A percentile compares a stretch with the other conserved stretches of the same genome.
Evolutionary conservation across 108 stramenopile genomes (phyloP).

Genomic region (Cyclotella cryptica): DNA sequence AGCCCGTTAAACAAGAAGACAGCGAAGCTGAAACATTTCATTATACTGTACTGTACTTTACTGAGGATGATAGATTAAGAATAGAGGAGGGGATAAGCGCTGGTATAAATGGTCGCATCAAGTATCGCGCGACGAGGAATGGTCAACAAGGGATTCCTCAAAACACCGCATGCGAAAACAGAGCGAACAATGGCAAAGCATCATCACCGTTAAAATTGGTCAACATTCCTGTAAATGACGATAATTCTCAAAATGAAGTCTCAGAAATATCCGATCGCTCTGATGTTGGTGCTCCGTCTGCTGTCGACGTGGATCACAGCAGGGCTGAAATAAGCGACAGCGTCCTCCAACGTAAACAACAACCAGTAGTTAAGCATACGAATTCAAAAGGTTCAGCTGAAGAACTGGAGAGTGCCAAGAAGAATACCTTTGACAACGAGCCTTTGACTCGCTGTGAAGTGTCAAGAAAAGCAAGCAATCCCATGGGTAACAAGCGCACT

Average conservation of each 20-base stretch:
- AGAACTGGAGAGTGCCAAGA: no score
- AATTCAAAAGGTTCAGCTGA: no score
- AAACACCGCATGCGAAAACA: neutral
- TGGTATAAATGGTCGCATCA: neutral
- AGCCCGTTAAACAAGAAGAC: neutral
- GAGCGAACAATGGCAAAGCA: neutral
- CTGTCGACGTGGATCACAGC: no score
- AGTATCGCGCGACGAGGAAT: neutral
- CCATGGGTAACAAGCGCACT: no score
- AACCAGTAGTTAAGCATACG: no score
- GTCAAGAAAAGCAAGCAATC: no score
- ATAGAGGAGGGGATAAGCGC: neutral
- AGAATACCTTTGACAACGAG: no score
- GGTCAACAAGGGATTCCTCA: neutral
- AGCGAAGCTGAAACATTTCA: neutral
- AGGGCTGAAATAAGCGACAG: no score
- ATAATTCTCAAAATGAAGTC: neutral
- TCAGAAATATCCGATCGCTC: neutral
- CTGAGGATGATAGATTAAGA: neutral
- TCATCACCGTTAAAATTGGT: neutral
- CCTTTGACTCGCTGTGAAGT: no score
- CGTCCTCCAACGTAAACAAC: no score
- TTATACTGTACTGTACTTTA: neutral
- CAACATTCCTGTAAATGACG: neutral
- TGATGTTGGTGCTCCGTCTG: neutral